Conservation (phyloP, 2,329 filamentous ascomycete species). For the Penicillium paneum region DNA sequence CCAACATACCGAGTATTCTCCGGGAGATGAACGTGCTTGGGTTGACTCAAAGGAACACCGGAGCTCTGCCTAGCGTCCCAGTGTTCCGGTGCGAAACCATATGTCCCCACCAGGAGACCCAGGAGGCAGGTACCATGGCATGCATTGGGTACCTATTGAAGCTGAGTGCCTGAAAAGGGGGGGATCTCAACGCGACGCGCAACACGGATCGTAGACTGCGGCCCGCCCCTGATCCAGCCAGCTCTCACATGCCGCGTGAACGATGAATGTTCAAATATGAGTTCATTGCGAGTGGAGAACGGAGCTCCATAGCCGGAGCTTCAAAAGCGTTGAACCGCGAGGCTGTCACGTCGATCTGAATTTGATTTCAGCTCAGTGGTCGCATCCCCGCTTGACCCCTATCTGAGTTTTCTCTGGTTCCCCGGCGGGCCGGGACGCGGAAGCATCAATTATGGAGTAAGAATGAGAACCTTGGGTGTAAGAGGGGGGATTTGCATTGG, state of each 20-base stretch:
- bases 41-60: neutral
- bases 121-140: constrained; percentile 9
- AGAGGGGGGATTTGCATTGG: neutral
- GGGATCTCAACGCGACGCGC: constrained; percentile 3
- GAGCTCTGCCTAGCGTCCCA: neutral
- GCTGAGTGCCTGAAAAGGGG: constrained; percentile 10
- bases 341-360: constrained; percentile 11
- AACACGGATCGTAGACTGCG: constrained; percentile 10
- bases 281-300: neutral
- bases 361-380: neutral
- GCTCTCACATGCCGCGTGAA: neutral
- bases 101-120: constrained; percentile 5
- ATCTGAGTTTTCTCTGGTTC: constrained; percentile 2
- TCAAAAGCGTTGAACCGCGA: constrained; percentile 1
- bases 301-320: neutral
- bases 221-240: constrained; percentile 6
- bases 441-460: constrained; percentile 10
- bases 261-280: neutral
- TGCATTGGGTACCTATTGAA: constrained; percentile 4
- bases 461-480: neutral
- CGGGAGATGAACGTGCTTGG: neutral
- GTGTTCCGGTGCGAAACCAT: neutral
- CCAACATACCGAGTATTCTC: neutral
- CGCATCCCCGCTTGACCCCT: neutral
- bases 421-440: constrained; percentile 11